Evolutionary conservation across 2,329 filamentous ascomycete genomes (phyloP).

Genomic region (Ophiostoma piceae): DNA sequence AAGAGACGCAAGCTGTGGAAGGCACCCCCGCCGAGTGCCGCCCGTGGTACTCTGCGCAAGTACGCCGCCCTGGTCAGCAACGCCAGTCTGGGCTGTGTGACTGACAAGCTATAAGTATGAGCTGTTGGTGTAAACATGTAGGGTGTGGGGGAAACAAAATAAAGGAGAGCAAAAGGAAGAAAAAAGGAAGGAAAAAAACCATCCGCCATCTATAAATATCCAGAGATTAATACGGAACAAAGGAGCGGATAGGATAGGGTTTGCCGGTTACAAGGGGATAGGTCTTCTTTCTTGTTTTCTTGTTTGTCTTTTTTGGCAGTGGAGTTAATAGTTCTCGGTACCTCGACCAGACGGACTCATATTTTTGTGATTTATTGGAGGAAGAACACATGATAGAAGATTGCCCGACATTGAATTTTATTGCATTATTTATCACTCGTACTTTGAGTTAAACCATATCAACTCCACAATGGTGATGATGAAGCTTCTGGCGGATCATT

Average conservation of each 20-base stretch:
- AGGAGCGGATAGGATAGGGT: neutral
- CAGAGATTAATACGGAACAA: neutral
- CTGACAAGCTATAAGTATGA: slow-evolving; percentile 35
- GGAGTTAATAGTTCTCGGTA: slow-evolving; percentile 1
- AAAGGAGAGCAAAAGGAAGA: neutral
- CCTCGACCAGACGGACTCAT: neutral
- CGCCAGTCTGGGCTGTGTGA: slow-evolving; percentile 56
- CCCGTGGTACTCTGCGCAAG: slow-evolving; percentile 64
- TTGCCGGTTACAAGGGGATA: neutral
- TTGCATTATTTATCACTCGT: neutral
- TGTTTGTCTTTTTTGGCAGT: slow-evolving; percentile 4
- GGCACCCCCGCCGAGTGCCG: slow-evolving; percentile 53
- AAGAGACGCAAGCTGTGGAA: slow-evolving; percentile 56
- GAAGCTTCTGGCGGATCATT: too few species aligned
- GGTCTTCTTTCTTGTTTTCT: neutral
- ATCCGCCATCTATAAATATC: slow-evolving; percentile 1
- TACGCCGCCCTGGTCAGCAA: slow-evolving; percentile 58
- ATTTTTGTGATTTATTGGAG: neutral
- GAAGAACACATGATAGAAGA: neutral
- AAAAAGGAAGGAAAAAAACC: neutral
- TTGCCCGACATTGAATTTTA: neutral
- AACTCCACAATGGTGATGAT: too few species aligned
- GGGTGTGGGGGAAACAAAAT: slow-evolving; percentile 3
- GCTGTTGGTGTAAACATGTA: neutral
- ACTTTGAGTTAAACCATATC: neutral